Percentiles rank a stretch among this genome's conserved stretches.
These are phyloP conservation scores for Monsonia emarginata DNA, from an alignment of 441 rosid genomes.

Conservation along the genomic window DNA sequence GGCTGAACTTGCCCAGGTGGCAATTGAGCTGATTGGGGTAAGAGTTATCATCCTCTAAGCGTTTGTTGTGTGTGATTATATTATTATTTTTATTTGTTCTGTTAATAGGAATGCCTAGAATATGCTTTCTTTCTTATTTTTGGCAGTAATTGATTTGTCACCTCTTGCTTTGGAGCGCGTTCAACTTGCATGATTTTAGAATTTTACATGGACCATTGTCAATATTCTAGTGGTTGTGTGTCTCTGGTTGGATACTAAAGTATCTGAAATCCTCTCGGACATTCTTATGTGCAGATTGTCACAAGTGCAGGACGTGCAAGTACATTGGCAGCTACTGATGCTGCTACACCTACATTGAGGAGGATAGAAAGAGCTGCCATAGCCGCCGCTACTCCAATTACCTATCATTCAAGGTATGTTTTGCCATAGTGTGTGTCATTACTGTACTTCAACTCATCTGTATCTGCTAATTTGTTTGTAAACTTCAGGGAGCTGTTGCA, in stretches of 20 bases:
- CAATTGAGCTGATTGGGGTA: constrained; percentile 92
- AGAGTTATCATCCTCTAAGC: constrained; percentile 19
- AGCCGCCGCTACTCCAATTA: constrained; percentile 93
- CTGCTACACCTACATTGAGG: constrained; percentile 88
- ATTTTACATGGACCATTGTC: background rate
- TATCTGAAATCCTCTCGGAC: constrained; percentile 8
- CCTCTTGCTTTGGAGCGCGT: background rate
- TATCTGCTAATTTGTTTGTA: background rate
- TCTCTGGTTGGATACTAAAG: constrained; percentile 2
- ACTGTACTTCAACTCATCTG: background rate
- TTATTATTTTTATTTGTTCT: background rate
- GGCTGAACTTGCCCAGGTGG: constrained; percentile 88
- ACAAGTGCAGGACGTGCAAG: constrained; percentile 94
- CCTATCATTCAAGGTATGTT: constrained; percentile 69
- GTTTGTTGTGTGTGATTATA: too few species aligned
- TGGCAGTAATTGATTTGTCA: background rate
- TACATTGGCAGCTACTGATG: constrained; percentile 92
- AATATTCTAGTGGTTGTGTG: background rate
- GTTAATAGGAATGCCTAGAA: background rate
- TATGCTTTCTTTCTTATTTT: background rate
- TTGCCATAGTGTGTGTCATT: background rate
- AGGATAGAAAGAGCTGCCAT: constrained; percentile 98
- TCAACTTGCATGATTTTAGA: background rate
- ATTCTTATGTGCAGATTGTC: constrained; percentile 52
- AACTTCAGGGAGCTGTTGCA: constrained; percentile 75